These are phyloP conservation scores for Apophysomyces trapeziformis DNA, from an alignment of 371 early-diverging fungal species.

Conservation along the genomic window DNA sequence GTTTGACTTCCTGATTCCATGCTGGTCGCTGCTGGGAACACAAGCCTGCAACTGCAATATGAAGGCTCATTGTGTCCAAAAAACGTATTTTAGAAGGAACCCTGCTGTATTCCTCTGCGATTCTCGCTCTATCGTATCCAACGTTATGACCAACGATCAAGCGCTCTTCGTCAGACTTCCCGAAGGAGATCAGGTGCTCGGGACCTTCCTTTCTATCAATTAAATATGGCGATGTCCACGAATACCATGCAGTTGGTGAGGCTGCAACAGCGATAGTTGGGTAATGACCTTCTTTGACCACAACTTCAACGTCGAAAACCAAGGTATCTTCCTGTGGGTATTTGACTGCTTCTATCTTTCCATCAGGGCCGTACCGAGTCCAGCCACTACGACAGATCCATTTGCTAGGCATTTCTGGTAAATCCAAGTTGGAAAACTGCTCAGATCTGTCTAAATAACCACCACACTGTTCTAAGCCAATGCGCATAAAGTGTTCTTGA, in stretches of 20 bases:
- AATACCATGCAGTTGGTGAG: slow-evolving; percentile 83
- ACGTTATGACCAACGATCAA: slow-evolving; percentile 93
- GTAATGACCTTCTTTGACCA: slow-evolving; percentile 68
- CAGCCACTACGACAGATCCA: slow-evolving; percentile 80
- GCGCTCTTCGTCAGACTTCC: slow-evolving; percentile 36
- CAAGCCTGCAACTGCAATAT: slow-evolving; percentile 90
- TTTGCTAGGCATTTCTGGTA: slow-evolving; percentile 59
- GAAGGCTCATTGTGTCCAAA: slow-evolving; percentile 95
- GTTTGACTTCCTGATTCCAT: slow-evolving; percentile 77
- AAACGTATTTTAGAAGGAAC: slow-evolving; percentile 60
- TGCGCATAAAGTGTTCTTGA: slow-evolving; percentile 80
- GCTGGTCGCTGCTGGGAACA: slow-evolving; percentile 86
- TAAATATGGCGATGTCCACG: slow-evolving; percentile 86
- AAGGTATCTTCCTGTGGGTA: slow-evolving; percentile 69
- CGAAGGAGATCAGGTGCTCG: slow-evolving; percentile 73
- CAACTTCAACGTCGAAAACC: slow-evolving; percentile 91
- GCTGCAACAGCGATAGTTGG: slow-evolving; percentile 88
- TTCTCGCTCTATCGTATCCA: slow-evolving; percentile 89
- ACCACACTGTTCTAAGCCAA: slow-evolving; percentile 69
- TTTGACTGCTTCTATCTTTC: slow-evolving; percentile 44
- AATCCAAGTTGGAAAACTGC: slow-evolving; percentile 41
- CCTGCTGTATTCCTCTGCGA: slow-evolving; percentile 83
- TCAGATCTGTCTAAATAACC: slow-evolving; percentile 60
- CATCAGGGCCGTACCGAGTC: slow-evolving; percentile 75
- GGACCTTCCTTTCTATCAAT: slow-evolving; percentile 43